A percentile compares a stretch with the other conserved stretches of the same genome.
These are phyloP conservation scores for Singerocomus inundabilis DNA, from an alignment of 1,284 basidiomycete species.

Conservation along the genomic window DNA sequence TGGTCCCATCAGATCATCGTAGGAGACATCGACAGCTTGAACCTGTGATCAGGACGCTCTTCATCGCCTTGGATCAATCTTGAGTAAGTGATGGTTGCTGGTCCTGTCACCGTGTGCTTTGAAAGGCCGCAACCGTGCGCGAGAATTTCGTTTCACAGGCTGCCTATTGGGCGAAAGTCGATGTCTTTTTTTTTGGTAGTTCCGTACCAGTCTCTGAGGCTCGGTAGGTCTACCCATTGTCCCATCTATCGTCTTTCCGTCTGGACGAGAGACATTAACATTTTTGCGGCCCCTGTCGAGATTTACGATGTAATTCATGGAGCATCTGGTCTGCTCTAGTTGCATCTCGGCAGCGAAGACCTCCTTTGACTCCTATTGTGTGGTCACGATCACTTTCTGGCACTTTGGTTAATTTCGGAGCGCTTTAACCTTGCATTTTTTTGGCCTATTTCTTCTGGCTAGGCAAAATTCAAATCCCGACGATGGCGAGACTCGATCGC, in stretches of 20 bases:
- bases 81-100: neutral
- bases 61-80: constrained; percentile 19
- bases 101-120: neutral
- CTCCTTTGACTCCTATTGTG: neutral
- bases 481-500: too few species aligned
- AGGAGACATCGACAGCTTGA: constrained; percentile 2
- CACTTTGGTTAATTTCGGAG: neutral
- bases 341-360: neutral
- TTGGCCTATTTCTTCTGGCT: neutral
- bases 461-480: too few species aligned
- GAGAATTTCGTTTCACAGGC: neutral
- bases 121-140: neutral
- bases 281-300: neutral
- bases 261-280: too few species aligned
- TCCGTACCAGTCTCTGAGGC: too few species aligned
- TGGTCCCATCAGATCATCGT: constrained; percentile 9
- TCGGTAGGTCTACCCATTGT: too few species aligned
- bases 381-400: neutral
- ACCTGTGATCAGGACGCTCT: constrained; percentile 54
- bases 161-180: neutral
- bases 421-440: neutral
- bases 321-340: neutral
- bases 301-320: neutral
- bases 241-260: too few species aligned
- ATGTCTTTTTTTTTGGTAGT: too few species aligned